Evolutionary conservation across 768 basidiomycete species (phyloP), one percentile per base, ranked within the genome.

Genomic region (Boletus coccyginus): DNA sequence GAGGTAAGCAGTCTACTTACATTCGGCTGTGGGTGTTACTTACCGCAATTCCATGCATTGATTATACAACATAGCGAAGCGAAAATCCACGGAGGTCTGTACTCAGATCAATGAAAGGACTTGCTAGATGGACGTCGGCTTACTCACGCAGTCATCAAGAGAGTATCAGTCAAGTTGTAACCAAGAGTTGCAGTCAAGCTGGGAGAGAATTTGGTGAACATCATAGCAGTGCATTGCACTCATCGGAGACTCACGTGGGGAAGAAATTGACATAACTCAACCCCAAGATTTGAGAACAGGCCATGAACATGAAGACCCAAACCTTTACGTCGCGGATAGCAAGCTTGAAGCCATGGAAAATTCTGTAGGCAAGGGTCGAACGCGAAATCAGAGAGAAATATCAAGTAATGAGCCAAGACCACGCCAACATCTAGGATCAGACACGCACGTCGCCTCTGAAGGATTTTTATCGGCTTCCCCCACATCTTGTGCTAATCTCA

Each of bases 401-500:
- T 29, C 9, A 13, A 29, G 19, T 7, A 24, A 42, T n/a, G 19
- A 14, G 12, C 7, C 19, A n/a, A 39, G n/a, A 13, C 3, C 17
- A 35, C 32, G 16, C 40, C 42, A 12, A 17, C 19, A 16, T 31
- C 11, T 27, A 12, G 27, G 21, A 32, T 13, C 12, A 27, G 35
- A 10, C n/a, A 57, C 67, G 35, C 41, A 67, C 64, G 58, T 60
- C 1, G 55, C 24, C 14, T 63, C 17, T 0, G 36, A 32, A 2
- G 56, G 38, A 60, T 87, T 84, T 62, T 78, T 71, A 61, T 87
- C 86, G 0, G 84, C 85, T 67, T 87, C 84, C 7, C 86, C 85
- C 5, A 81, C 81, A 60, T 87, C 86, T 66, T 87, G 85, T 1
- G 86, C 81, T 7, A 87, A 76, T 14, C 86, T 82, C 17, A 78